Percentiles rank a stretch among this genome's conserved stretches.
These are phyloP conservation scores for Huntiella abstrusa DNA, from an alignment of 2,329 filamentous ascomycete genomes.

Conservation along the genomic window DNA sequence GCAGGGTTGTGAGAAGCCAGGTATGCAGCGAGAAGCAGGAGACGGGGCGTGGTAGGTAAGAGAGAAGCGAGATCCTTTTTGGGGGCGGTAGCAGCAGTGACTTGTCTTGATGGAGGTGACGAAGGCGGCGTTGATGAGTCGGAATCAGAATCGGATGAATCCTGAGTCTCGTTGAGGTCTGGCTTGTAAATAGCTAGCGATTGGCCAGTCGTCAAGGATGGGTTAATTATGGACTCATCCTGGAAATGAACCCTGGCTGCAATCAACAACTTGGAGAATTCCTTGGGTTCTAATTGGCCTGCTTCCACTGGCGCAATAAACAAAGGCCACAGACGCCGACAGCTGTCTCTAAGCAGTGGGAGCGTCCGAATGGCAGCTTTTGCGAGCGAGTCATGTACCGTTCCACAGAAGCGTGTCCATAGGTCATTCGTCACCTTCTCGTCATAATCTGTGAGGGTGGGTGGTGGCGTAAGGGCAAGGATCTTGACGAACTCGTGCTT, in stretches of 20 bases:
- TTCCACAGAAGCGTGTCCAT: conserved; percentile 63
- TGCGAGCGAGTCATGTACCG: conserved; percentile 72
- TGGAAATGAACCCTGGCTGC: conserved; percentile 51
- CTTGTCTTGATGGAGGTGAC: not conserved
- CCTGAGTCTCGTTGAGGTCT: not conserved
- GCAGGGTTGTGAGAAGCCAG: conserved; percentile 64
- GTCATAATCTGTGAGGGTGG: conserved; percentile 29
- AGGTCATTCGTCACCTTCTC: conserved; percentile 42
- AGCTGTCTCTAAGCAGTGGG: conserved; percentile 49
- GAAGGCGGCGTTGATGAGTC: not conserved
- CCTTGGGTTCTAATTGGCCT: conserved; percentile 54
- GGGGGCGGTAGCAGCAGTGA: conserved; percentile 3
- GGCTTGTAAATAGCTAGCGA: not conserved
- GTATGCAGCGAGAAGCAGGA: conserved; percentile 59
- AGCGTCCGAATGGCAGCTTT: conserved; percentile 67
- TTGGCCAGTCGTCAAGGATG: conserved; percentile 30
- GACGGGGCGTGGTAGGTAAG: conserved; percentile 54
- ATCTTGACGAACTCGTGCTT: conserved; percentile 66
- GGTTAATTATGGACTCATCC: conserved; percentile 50
- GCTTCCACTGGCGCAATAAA: conserved; percentile 64
- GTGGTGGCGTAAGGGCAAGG: conserved; percentile 35
- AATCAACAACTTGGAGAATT: conserved; percentile 71
- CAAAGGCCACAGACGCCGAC: conserved; percentile 60
- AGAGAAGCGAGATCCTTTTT: conserved; percentile 29
- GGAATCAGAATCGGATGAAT: not conserved